phyloP scores from a whole-genome alignment of 2,329 filamentous ascomycete species.

The Xylariaceae sp. region DNA sequence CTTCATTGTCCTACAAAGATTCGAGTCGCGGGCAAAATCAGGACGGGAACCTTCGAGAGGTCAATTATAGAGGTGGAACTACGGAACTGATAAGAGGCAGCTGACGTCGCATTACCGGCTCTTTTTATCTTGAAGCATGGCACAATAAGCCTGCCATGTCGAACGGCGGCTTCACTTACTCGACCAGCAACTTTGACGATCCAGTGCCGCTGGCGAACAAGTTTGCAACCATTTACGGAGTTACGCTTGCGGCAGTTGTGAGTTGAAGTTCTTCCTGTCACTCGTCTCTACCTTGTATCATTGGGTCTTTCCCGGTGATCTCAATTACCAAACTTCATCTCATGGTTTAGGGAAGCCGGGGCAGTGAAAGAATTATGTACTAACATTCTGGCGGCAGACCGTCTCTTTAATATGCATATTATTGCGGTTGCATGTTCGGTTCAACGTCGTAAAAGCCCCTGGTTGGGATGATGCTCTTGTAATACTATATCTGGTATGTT shows the following conservation, averaged over 20 bases:
- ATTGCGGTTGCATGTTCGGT: conserved; percentile 27
- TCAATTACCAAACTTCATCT: too few species aligned
- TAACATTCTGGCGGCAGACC: conserved; percentile 19
- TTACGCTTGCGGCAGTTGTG: conserved; percentile 30
- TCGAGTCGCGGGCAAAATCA: too few species aligned
- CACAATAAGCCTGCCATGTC: conserved; percentile 22
- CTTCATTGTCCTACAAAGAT: too few species aligned
- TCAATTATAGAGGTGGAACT: too few species aligned
- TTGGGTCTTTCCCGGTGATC: too few species aligned
- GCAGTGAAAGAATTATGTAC: too few species aligned
- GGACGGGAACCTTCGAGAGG: too few species aligned
- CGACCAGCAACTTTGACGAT: conserved; percentile 25
- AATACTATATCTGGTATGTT: conserved; percentile 23
- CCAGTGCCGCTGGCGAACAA: conserved; percentile 29
- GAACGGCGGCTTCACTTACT: conserved; percentile 19
- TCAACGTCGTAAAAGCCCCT: conserved; percentile 20
- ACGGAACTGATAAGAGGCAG: too few species aligned
- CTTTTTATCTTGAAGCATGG: neutral
- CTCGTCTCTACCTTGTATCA: too few species aligned
- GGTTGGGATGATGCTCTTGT: conserved; percentile 29
- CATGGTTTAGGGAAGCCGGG: too few species aligned
- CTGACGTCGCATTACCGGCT: too few species aligned
- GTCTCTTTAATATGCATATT: conserved; percentile 29
- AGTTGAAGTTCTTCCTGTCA: too few species aligned
- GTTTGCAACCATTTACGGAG: conserved; percentile 25